Conservation (phyloP, 345 rosid species). For the Brassica nigra region DNA sequence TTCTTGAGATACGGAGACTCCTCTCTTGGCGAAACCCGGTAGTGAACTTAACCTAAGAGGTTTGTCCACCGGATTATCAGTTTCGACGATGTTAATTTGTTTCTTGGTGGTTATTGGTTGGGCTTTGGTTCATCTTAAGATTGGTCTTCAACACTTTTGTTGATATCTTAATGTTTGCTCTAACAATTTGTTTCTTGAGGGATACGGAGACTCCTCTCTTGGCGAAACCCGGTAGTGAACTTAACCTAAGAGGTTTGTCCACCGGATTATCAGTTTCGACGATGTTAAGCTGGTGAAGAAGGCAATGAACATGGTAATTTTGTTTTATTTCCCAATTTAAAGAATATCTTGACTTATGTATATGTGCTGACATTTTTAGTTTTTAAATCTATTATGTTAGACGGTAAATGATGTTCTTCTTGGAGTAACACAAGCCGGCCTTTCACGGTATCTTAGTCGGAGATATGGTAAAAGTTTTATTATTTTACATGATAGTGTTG, state of each 20-base stretch:
- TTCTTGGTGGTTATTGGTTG: conserved; percentile 46
- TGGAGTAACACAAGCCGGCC: conserved; percentile 73
- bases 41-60: conserved; percentile 36
- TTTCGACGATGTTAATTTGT: conserved; percentile 73
- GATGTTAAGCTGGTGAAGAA: conserved; percentile 59
- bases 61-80: conserved; percentile 51
- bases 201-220: conserved; percentile 56
- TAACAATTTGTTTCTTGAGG: conserved; percentile 48
- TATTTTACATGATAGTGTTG: not conserved
- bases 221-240: conserved; percentile 35
- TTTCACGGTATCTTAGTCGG: conserved; percentile 52
- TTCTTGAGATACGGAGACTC: conserved; percentile 55
- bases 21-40: conserved; percentile 46
- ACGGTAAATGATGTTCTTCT: conserved; percentile 74
- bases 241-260: conserved; percentile 45
- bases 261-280: conserved; percentile 52
- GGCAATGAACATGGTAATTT: conserved; percentile 35
- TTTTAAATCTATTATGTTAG: conserved; percentile 35
- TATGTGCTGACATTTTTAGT: not conserved
- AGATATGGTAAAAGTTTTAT: conserved; percentile 4
- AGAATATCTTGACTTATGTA: conserved; percentile 4
- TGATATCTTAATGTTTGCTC: conserved; percentile 49
- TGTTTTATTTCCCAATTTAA: not conserved
- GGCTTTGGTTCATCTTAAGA: conserved; percentile 47
- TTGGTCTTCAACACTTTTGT: conserved; percentile 57